Evolutionary conservation across 1,284 basidiomycete genomes (phyloP), one percentile per base, ranked within the genome.

Genomic region (Xerocomus cyaneibrunnescens): DNA sequence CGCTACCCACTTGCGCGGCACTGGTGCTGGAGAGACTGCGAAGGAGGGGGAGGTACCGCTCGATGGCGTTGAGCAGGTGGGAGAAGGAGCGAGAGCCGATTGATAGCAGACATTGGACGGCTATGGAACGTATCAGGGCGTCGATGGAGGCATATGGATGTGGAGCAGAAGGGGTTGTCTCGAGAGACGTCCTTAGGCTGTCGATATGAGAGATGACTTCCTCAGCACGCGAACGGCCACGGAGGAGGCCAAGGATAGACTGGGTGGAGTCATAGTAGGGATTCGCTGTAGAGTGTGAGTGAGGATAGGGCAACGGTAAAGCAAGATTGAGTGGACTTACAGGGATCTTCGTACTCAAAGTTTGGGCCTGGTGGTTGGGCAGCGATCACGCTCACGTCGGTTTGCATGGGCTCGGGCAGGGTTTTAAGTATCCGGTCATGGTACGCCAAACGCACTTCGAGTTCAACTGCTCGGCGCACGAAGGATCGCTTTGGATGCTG

Each of bases 71-170:
- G 57, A 99, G 83, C 64, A 98, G 89, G 70, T 99, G 97, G 0
- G 95, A 98, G 76, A 99, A 98, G 2, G 94, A 98, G 17, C 96
- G 87, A 10, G 90, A 87, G 44, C 97, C 97, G 50, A 98, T 90
- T 63, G 90, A 84, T 7, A 98, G 80, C 2, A 99, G 79, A 12
- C 89, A 91, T 65, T 98, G 94, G 41, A 94, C 79, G n/a, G 89
- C 81, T 59, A 98, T 86, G 41, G 88, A 85, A 32, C 90, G 84
- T 38, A 89, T 76, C 41, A 87, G 71, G 3, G 77, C 66, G 57
- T 91, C 87, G 17, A 92, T 78, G 45, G 84, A 81, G 36, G 74
- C 57, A 50, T 76, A 76, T 3, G 62, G 62, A 17, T 59, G 53
- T 7, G 62, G 65, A n/a, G 56, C 52, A 66, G 78, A 71, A 17